Percentiles rank a stretch among this genome's conserved stretches.
These are phyloP conservation scores for Apophysomyces variabilis DNA, from an alignment of 371 early-diverging fungal genomes.

Conservation along the genomic window DNA sequence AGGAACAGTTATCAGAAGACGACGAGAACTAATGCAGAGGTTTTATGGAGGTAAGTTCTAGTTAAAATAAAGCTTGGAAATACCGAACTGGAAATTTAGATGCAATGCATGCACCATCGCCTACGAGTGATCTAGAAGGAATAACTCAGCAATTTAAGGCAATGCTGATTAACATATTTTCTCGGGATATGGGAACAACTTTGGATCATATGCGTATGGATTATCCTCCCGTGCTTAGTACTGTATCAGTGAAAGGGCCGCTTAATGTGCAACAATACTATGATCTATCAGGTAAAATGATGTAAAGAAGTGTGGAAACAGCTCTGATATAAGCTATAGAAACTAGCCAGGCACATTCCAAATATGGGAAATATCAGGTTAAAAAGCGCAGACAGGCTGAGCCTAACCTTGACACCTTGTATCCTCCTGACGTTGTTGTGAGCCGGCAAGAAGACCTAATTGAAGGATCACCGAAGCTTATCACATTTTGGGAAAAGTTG, in stretches of 20 bases:
- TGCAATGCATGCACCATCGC: constrained; percentile 16
- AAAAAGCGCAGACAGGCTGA: constrained; percentile 64
- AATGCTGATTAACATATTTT: constrained; percentile 48
- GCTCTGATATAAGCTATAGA: constrained; percentile 27
- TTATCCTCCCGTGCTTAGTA: constrained; percentile 29
- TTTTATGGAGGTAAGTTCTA: constrained; percentile 47
- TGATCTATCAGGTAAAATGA: constrained; percentile 41
- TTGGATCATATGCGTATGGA: constrained; percentile 32
- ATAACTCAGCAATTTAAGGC: constrained; percentile 49
- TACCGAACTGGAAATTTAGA: background rate
- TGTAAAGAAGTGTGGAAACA: background rate
- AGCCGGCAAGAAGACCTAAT: constrained; percentile 62
- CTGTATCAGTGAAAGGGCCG: constrained; percentile 52
- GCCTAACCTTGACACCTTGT: constrained; percentile 53
- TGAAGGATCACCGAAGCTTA: constrained; percentile 58
- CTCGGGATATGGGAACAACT: constrained; percentile 21
- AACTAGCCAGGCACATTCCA: constrained; percentile 61
- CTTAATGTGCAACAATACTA: constrained; percentile 55
- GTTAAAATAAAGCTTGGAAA: background rate
- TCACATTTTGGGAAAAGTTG: constrained; percentile 68
- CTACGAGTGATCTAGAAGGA: constrained; percentile 22
- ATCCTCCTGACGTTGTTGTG: constrained; percentile 60
- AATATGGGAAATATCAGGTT: constrained; percentile 69
- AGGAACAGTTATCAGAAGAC: constrained; percentile 49
- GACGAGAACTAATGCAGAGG: constrained; percentile 48